These are phyloP conservation scores for Plantago elongata DNA, from an alignment of 257 asterid genomes.

Conservation along the genomic window DNA sequence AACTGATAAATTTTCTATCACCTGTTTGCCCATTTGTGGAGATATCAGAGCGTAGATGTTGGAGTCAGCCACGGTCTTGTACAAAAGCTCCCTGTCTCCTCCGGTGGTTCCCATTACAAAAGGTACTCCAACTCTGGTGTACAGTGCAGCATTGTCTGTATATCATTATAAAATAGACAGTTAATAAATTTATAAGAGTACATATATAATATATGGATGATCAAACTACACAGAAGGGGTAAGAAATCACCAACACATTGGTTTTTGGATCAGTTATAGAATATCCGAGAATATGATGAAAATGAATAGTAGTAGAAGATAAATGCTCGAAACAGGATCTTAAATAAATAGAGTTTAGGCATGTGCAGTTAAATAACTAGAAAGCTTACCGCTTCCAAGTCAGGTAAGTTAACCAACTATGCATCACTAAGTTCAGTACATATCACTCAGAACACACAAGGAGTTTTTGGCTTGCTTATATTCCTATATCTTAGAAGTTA, in stretches of 20 bases:
- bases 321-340: neutral
- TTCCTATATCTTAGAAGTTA: neutral
- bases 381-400: neutral
- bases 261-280: neutral
- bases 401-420: neutral
- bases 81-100: conserved; percentile 84
- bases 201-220: neutral
- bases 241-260: neutral
- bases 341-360: neutral
- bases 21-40: conserved; percentile 99
- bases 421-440: neutral
- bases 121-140: conserved; percentile 91
- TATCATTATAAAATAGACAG: conserved; percentile 5
- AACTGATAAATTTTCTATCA: conserved; percentile 19
- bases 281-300: neutral
- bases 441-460: neutral
- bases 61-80: conserved; percentile 74
- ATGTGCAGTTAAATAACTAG: neutral
- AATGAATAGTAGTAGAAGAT: neutral
- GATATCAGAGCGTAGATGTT: conserved; percentile 87
- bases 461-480: neutral
- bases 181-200: neutral
- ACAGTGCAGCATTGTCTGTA: conserved; percentile 79
- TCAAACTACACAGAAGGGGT: neutral
- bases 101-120: conserved; percentile 99